Conservation (phyloP, 148 eudicot species). For the Vaccinium vitisidaea region DNA sequence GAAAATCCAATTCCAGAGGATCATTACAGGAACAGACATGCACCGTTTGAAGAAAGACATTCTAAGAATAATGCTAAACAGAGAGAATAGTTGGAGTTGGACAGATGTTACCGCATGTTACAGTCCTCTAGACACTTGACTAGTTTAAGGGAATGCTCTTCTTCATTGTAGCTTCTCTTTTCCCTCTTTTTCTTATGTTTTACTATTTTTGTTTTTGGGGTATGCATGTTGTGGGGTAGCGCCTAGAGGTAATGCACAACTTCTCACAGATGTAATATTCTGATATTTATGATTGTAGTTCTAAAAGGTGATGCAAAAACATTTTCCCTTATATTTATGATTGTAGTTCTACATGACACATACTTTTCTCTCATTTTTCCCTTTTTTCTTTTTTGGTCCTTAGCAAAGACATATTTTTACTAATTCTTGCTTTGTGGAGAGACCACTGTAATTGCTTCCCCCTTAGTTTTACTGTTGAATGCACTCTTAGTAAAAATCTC, state of each 20-base stretch:
- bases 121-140: neutral
- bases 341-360: neutral
- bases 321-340: neutral
- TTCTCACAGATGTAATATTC: neutral
- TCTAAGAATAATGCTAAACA: slow-evolving; percentile 18
- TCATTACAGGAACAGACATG: slow-evolving; percentile 26
- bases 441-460: too few relatives aligned
- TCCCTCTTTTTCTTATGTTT: neutral
- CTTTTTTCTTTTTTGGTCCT: too few relatives aligned
- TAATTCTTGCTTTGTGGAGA: too few relatives aligned
- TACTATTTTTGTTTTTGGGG: neutral
- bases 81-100: slow-evolving; percentile 14
- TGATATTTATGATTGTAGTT: neutral
- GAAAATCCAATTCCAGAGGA: slow-evolving; percentile 28
- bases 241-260: neutral
- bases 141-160: neutral
- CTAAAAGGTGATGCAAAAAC: neutral
- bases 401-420: too few relatives aligned
- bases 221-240: neutral
- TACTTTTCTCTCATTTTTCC: neutral
- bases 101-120: neutral
- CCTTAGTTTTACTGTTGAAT: too few relatives aligned
- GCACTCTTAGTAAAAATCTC: neutral
- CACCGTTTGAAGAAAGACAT: slow-evolving; percentile 11
- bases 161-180: neutral